Percentiles rank a stretch among this genome's conserved stretches.
Evolutionary conservation across 345 rosid species (phyloP).

Genomic region (Leavenworthia alabamica): DNA sequence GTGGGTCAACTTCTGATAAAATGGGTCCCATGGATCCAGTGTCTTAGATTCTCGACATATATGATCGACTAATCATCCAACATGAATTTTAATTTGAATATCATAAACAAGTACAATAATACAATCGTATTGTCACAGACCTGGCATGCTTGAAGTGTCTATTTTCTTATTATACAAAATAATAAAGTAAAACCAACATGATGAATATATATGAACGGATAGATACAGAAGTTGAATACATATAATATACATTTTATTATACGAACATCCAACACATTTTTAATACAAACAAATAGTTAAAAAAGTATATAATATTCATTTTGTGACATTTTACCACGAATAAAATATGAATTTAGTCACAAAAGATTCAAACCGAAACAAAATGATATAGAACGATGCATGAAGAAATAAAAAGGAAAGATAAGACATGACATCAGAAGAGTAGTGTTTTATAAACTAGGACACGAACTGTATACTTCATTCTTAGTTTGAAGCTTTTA

Average conservation of each 20-base stretch:
- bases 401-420: background rate
- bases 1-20: slow-evolving; percentile 12
- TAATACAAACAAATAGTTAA: background rate
- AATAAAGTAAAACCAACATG: background rate
- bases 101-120: background rate
- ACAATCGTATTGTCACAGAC: background rate
- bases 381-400: slow-evolving; percentile 1
- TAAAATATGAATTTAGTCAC: background rate
- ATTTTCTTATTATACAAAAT: background rate
- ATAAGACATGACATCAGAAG: slow-evolving; percentile 5
- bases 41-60: slow-evolving; percentile 17
- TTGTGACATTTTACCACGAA: background rate
- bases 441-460: too few relatives aligned
- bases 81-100: background rate
- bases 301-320: background rate
- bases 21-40: slow-evolving; percentile 13
- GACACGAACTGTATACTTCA: too few relatives aligned
- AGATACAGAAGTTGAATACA: background rate
- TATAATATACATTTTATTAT: background rate
- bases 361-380: background rate
- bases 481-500: slow-evolving; percentile 1
- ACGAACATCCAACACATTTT: background rate
- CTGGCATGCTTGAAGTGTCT: background rate
- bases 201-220: background rate
- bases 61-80: background rate